These are phyloP conservation scores for Eutypa lata DNA, from an alignment of 2,329 filamentous ascomycete genomes.

Conservation along the genomic window DNA sequence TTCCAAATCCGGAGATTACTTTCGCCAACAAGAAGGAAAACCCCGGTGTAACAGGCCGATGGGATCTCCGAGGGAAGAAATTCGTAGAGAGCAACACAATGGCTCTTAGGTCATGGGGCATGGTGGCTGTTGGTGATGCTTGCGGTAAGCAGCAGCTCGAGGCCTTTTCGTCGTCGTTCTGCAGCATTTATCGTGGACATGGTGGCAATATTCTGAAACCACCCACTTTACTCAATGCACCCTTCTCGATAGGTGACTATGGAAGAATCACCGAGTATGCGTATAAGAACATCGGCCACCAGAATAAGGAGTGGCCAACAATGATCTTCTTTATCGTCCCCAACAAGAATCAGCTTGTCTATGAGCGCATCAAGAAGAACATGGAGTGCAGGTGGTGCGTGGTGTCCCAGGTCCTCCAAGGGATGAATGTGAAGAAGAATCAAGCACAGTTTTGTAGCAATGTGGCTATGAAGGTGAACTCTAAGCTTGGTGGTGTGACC, in stretches of 20 bases:
- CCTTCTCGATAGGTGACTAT: slow-evolving; percentile 37
- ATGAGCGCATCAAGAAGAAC: slow-evolving; percentile 85
- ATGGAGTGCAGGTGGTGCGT: slow-evolving; percentile 83
- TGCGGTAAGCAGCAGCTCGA: slow-evolving; percentile 52
- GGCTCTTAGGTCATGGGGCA: slow-evolving; percentile 70
- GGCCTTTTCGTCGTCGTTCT: slow-evolving; percentile 52
- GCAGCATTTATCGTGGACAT: slow-evolving; percentile 43
- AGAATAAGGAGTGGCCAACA: slow-evolving; percentile 59
- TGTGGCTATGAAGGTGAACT: slow-evolving; percentile 94
- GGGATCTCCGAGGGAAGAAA: slow-evolving; percentile 81
- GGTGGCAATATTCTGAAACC: slow-evolving; percentile 41
- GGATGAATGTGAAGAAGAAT: slow-evolving; percentile 63
- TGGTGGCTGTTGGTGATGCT: slow-evolving; percentile 62
- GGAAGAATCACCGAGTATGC: slow-evolving; percentile 53
- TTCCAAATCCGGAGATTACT: slow-evolving; percentile 67
- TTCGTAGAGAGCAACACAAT: slow-evolving; percentile 65
- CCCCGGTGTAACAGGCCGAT: slow-evolving; percentile 69
- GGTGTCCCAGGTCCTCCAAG: slow-evolving; percentile 78
- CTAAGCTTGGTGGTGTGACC: slow-evolving; percentile 86
- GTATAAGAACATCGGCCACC: slow-evolving; percentile 52
- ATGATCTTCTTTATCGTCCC: slow-evolving; percentile 77
- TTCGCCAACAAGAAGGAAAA: slow-evolving; percentile 59
- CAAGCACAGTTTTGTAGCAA: slow-evolving; percentile 88
- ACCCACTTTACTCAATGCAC: slow-evolving; percentile 32
- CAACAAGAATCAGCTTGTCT: slow-evolving; percentile 67